phyloP scores from a whole-genome alignment of 495 filamentous ascomycete species.

The Annulohypoxylon maeteangense region DNA sequence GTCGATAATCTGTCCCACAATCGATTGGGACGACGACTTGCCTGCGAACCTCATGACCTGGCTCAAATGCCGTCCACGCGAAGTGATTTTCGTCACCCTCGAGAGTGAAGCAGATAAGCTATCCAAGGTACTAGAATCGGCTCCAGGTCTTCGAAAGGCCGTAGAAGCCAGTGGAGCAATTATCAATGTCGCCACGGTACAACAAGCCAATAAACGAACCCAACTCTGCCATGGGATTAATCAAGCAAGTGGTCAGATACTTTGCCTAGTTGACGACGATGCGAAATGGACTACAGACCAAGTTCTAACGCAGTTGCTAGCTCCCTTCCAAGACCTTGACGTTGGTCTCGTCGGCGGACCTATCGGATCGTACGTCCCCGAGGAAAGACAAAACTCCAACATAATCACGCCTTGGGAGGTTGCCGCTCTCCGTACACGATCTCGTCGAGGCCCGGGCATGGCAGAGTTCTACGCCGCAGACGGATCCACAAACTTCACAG shows the following conservation, averaged over 20 bases:
- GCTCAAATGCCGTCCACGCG: slow-evolving; percentile 8
- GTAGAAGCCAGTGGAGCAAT: not conserved
- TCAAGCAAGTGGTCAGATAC: slow-evolving; percentile 19
- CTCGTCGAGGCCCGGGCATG: slow-evolving; percentile 21
- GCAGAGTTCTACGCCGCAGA: slow-evolving; percentile 31
- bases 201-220: slow-evolving; percentile 28
- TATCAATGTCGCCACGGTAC: slow-evolving; percentile 14
- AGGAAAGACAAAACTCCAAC: slow-evolving; percentile 14
- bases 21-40: slow-evolving; percentile 30
- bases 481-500: slow-evolving; percentile 40
- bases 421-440: slow-evolving; percentile 37
- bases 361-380: slow-evolving; percentile 32
- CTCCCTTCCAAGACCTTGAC: slow-evolving; percentile 34
- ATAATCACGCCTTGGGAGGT: slow-evolving; percentile 37
- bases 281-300: slow-evolving; percentile 18
- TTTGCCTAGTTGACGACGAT: slow-evolving; percentile 38
- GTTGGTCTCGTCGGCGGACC: slow-evolving; percentile 35
- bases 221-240: slow-evolving; percentile 34
- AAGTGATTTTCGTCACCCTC: slow-evolving; percentile 36
- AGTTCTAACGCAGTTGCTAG: slow-evolving; percentile 26
- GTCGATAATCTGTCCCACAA: slow-evolving; percentile 27
- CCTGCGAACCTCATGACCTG: slow-evolving; percentile 16
- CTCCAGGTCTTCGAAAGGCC: not conserved
- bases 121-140: not conserved
- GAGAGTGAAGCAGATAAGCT: not conserved